These are phyloP conservation scores for Macroventuria anomochaeta DNA, from an alignment of 2,329 filamentous ascomycete species.

Conservation along the genomic window DNA sequence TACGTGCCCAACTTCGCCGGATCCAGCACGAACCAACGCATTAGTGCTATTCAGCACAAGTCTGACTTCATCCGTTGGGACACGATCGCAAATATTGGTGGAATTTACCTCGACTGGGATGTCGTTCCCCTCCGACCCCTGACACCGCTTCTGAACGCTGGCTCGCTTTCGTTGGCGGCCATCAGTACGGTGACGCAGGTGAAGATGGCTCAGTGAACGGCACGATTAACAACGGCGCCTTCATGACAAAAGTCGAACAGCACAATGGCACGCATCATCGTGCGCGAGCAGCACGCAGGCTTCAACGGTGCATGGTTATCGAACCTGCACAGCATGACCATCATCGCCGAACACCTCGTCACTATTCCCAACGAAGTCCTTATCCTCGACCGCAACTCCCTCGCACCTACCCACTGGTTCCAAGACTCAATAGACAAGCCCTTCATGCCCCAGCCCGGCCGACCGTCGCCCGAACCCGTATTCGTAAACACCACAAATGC, in stretches of 20 bases:
- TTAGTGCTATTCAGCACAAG: slow-evolving; percentile 27
- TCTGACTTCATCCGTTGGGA: slow-evolving; percentile 31
- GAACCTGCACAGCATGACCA: slow-evolving; percentile 23
- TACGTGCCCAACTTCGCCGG: slow-evolving; percentile 16
- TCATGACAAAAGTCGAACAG: slow-evolving; percentile 23
- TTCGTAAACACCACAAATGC: slow-evolving; percentile 6
- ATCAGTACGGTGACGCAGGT: slow-evolving; percentile 32
- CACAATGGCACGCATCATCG: slow-evolving; percentile 27
- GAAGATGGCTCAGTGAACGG: slow-evolving; percentile 29
- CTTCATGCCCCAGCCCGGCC: slow-evolving; percentile 13
- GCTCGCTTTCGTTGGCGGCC: slow-evolving; percentile 23
- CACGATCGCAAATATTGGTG: slow-evolving; percentile 18
- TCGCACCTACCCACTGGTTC: slow-evolving; percentile 26
- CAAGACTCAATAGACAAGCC: slow-evolving; percentile 14
- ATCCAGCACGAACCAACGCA: slow-evolving; percentile 14
- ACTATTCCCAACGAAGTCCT: slow-evolving; percentile 23
- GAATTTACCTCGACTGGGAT: slow-evolving; percentile 32
- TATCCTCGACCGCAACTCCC: slow-evolving; percentile 25
- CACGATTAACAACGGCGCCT: slow-evolving; percentile 29
- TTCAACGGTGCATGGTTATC: slow-evolving; percentile 26
- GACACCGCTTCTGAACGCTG: slow-evolving; percentile 16
- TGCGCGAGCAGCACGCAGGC: slow-evolving; percentile 22
- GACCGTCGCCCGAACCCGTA: slow-evolving; percentile 10
- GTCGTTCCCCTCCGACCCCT: slow-evolving; percentile 23
- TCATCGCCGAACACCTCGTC: slow-evolving; percentile 18